Evolutionary conservation across 345 rosid genomes (phyloP).

Genomic region (Combretum micranthum): DNA sequence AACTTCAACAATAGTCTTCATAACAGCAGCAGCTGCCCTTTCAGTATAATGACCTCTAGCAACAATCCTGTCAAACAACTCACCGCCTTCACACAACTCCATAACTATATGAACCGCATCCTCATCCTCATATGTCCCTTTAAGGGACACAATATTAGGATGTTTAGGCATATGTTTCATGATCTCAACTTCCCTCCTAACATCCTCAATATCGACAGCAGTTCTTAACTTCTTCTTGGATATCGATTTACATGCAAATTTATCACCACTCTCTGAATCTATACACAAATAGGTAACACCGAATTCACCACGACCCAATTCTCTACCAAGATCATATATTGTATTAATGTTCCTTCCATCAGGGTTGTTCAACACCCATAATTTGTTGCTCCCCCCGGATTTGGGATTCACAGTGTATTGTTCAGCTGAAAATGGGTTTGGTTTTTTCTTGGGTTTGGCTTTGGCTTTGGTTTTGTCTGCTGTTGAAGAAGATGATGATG

Average conservation of each 20-base stretch:
- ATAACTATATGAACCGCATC: constrained; percentile 78
- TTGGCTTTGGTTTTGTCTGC: constrained; percentile 26
- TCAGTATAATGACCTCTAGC: constrained; percentile 90
- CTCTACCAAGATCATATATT: constrained; percentile 62
- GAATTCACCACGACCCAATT: constrained; percentile 89
- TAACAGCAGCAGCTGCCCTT: constrained; percentile 74
- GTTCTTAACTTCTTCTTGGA: constrained; percentile 92
- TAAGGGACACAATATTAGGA: constrained; percentile 65
- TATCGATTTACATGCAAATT: constrained; percentile 74
- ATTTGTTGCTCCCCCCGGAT: constrained; percentile 38
- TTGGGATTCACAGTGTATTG: constrained; percentile 27
- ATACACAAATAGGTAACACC: constrained; percentile 78
- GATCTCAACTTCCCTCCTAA: constrained; percentile 87
- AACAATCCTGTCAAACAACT: constrained; percentile 82
- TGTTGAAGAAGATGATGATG: constrained; percentile 26
- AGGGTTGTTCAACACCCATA: constrained; percentile 64
- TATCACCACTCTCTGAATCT: constrained; percentile 43
- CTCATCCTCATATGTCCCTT: constrained; percentile 73
- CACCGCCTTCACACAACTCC: constrained; percentile 93
- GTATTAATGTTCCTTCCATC: constrained; percentile 49
- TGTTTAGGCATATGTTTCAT: constrained; percentile 80
- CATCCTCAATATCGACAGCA: constrained; percentile 79
- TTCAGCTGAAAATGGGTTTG: constrained; percentile 48
- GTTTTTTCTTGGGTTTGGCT: constrained; percentile 30
- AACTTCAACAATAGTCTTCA: constrained; percentile 78